Conservation (phyloP, 306 rosid genomes). For the Quercus ilex region DNA sequence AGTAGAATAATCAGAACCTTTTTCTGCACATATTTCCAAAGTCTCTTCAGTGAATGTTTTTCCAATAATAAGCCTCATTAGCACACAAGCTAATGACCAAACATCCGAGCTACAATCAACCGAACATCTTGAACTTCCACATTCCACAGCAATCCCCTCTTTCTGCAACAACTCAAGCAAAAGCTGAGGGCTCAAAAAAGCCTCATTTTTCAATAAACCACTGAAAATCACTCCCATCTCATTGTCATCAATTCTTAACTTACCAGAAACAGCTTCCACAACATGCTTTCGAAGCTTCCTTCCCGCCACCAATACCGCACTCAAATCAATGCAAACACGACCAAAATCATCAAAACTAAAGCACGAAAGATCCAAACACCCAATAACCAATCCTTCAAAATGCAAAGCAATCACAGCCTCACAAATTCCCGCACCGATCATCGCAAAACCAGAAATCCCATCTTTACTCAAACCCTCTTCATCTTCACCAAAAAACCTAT, state of each 20-base stretch:
- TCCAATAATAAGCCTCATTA: constrained; percentile 58
- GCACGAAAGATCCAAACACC: constrained; percentile 56
- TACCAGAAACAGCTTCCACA: constrained; percentile 28
- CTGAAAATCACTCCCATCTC: constrained; percentile 30
- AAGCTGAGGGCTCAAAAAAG: constrained; percentile 63
- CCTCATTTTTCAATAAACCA: constrained; percentile 30
- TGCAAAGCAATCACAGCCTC: constrained; percentile 68
- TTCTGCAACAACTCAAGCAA: constrained; percentile 47
- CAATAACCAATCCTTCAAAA: constrained; percentile 52
- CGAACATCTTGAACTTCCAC: constrained; percentile 28
- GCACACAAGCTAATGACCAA: constrained; percentile 69
- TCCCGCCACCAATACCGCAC: constrained; percentile 54
- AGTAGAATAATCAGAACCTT: constrained; percentile 29
- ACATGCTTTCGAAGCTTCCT: constrained; percentile 34
- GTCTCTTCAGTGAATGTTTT: constrained; percentile 32
- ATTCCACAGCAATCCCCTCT: constrained; percentile 30
- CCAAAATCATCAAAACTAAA: constrained; percentile 64
- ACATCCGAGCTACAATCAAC: constrained; percentile 62
- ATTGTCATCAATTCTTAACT: constrained; percentile 1
- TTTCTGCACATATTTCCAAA: constrained; percentile 29
- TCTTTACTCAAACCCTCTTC: constrained; percentile 32
- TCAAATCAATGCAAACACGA: constrained; percentile 54
- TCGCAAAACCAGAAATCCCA: constrained; percentile 38
- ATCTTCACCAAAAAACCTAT: constrained; percentile 27
- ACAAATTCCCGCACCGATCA: constrained; percentile 48